Conservation (phyloP, 1,139 yeast genomes). For the Hanseniaspora uvarum region DNA sequence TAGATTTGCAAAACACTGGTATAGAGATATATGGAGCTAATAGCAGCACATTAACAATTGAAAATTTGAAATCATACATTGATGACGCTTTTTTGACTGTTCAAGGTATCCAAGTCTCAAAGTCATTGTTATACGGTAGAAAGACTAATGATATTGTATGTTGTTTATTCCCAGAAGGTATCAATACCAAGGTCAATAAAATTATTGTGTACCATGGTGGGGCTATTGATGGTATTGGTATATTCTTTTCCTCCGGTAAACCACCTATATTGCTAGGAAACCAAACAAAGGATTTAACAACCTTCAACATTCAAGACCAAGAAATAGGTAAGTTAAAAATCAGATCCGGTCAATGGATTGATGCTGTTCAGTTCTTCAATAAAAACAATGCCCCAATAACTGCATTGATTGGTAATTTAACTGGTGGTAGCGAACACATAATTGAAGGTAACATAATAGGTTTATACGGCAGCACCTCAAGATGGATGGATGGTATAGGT, state of each 20-base stretch:
- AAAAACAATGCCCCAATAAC: slow-evolving; percentile 44
- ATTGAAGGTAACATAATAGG: slow-evolving; percentile 55
- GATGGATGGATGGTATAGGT: slow-evolving; percentile 71
- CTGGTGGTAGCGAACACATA: slow-evolving; percentile 58
- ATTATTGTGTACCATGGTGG: slow-evolving; percentile 59
- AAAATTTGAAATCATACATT: slow-evolving; percentile 37
- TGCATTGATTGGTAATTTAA: slow-evolving; percentile 47
- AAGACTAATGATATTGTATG: slow-evolving; percentile 1
- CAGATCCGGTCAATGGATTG: slow-evolving; percentile 81
- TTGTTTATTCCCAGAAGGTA: slow-evolving; percentile 16
- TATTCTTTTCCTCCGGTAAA: slow-evolving; percentile 18
- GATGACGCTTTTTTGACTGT: slow-evolving; percentile 30
- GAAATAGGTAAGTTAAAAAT: slow-evolving; percentile 48
- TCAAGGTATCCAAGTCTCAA: slow-evolving; percentile 5
- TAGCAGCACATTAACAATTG: slow-evolving; percentile 30
- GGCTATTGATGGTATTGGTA: slow-evolving; percentile 64
- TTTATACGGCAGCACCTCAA: slow-evolving; percentile 51
- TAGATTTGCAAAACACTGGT: slow-evolving; percentile 5
- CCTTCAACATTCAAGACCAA: slow-evolving; percentile 51
- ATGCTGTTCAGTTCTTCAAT: slow-evolving; percentile 63
- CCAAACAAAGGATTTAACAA: slow-evolving; percentile 47
- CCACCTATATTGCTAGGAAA: slow-evolving; percentile 49
- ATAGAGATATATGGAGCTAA: slow-evolving; percentile 43
- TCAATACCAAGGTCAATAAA: slow-evolving; percentile 32
- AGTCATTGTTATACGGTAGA: slow-evolving; percentile 11